A percentile compares a stretch with the other conserved stretches of the same genome.
phyloP scores from a whole-genome alignment of 2,329 filamentous ascomycete species.

The Mollisiaceae sp. region DNA sequence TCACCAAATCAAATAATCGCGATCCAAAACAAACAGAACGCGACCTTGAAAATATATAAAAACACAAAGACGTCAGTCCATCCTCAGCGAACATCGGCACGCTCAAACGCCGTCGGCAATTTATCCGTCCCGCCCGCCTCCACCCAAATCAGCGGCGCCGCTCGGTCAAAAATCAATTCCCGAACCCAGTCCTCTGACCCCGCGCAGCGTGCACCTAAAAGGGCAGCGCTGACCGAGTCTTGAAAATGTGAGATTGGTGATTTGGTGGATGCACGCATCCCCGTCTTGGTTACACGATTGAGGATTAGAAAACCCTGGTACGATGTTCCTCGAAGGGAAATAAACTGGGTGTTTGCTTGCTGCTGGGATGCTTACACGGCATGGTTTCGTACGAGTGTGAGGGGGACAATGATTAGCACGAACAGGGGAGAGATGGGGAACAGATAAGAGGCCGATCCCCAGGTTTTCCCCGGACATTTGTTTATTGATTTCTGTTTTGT shows the following conservation, averaged over 20 bases:
- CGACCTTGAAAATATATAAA: background rate
- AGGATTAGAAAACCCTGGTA: background rate
- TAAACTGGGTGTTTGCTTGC: background rate
- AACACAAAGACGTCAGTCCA: background rate
- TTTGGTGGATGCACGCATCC: constrained; percentile 3
- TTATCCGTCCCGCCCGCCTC: background rate
- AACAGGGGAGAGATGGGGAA: constrained; percentile 10
- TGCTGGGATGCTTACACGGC: background rate
- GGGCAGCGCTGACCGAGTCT: constrained; percentile 1
- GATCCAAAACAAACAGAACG: background rate
- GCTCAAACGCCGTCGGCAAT: background rate
- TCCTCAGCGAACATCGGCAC: background rate
- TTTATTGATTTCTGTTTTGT: background rate
- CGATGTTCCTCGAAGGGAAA: background rate
- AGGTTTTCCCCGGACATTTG: constrained; percentile 18
- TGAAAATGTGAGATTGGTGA: background rate
- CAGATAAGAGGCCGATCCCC: constrained; percentile 13
- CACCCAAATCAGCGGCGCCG: background rate
- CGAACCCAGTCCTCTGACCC: background rate
- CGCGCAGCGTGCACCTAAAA: background rate
- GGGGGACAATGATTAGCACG: background rate
- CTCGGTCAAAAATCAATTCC: background rate
- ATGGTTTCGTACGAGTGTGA: background rate
- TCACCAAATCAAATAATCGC: background rate
- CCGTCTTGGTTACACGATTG: background rate